phyloP scores from a whole-genome alignment of 108 stramenopile genomes.

The Cyclotella choctawhatcheeana region DNA sequence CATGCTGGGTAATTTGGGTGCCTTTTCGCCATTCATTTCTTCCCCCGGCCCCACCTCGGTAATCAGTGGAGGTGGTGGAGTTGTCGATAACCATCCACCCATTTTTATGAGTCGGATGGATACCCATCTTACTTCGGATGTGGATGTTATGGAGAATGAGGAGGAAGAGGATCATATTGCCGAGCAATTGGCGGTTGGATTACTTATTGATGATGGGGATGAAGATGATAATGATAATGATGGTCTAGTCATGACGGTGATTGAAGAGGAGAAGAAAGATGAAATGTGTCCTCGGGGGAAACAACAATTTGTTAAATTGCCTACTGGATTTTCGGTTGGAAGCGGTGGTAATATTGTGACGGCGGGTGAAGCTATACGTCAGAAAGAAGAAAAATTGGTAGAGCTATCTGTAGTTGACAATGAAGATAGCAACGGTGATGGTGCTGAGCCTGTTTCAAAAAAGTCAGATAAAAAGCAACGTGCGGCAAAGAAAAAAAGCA shows the following conservation, averaged over 20 bases:
- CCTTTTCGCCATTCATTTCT: slow-evolving; percentile 43
- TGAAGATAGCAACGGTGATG: background rate
- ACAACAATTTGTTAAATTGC: slow-evolving; percentile 41
- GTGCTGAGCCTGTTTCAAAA: background rate
- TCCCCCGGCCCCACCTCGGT: slow-evolving; percentile 14
- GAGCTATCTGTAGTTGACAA: background rate
- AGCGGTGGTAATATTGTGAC: slow-evolving; percentile 42
- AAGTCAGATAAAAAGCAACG: background rate
- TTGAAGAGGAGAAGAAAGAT: slow-evolving; percentile 24
- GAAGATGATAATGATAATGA: slow-evolving; percentile 24
- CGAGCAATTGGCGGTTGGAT: slow-evolving; percentile 40
- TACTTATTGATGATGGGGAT: slow-evolving; percentile 45
- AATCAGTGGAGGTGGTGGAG: slow-evolving; percentile 45
- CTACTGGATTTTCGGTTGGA: slow-evolving; percentile 42
- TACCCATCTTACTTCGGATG: slow-evolving; percentile 37
- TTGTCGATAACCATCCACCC: slow-evolving; percentile 32
- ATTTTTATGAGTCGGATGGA: slow-evolving; percentile 46
- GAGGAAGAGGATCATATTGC: slow-evolving; percentile 51
- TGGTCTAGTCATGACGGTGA: slow-evolving; percentile 15
- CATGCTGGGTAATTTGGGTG: slow-evolving; percentile 8
- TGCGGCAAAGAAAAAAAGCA: slow-evolving; percentile 37
- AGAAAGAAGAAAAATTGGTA: slow-evolving; percentile 7
- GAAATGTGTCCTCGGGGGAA: slow-evolving; percentile 18
- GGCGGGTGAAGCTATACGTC: slow-evolving; percentile 19
- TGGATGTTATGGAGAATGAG: slow-evolving; percentile 14